These are phyloP conservation scores for Suillus luteus DNA, from an alignment of 768 basidiomycete genomes.

Conservation along the genomic window DNA sequence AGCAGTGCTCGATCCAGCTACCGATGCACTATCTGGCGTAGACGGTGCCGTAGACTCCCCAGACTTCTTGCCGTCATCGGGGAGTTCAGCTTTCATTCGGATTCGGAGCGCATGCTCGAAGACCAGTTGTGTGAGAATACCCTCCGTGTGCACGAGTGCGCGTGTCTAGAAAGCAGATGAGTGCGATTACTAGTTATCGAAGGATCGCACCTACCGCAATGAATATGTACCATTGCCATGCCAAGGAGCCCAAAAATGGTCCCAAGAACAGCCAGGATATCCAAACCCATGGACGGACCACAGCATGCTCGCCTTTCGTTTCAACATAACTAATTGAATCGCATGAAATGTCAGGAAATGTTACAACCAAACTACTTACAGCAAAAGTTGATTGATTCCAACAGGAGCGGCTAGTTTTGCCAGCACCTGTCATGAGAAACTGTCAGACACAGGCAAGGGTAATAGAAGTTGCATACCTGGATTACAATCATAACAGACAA, in stretches of 20 bases:
- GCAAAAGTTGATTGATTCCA: constrained; percentile 34
- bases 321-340: constrained; percentile 57
- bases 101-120: constrained; percentile 64
- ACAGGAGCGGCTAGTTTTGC: constrained; percentile 31
- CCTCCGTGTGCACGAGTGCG: constrained; percentile 50
- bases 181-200: constrained; percentile 12
- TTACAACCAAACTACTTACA: constrained; percentile 19
- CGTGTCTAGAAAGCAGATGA: constrained; percentile 35
- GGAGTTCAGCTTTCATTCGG: constrained; percentile 34
- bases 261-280: constrained; percentile 52
- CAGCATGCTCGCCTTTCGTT: constrained; percentile 46
- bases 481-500: constrained; percentile 14
- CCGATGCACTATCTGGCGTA: constrained; percentile 16
- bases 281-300: constrained; percentile 72
- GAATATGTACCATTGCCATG: constrained; percentile 57
- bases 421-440: constrained; percentile 15
- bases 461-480: constrained; percentile 6
- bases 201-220: constrained; percentile 22
- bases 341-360: background rate
- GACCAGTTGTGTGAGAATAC: constrained; percentile 52
- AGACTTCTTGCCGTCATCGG: constrained; percentile 13
- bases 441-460: background rate
- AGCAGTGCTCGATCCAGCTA: constrained; percentile 15
- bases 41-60: constrained; percentile 7
- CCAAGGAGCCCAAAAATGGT: constrained; percentile 43